Conservation (phyloP, 2,329 filamentous ascomycete species). For the Myriosclerotinia scirpicola region DNA sequence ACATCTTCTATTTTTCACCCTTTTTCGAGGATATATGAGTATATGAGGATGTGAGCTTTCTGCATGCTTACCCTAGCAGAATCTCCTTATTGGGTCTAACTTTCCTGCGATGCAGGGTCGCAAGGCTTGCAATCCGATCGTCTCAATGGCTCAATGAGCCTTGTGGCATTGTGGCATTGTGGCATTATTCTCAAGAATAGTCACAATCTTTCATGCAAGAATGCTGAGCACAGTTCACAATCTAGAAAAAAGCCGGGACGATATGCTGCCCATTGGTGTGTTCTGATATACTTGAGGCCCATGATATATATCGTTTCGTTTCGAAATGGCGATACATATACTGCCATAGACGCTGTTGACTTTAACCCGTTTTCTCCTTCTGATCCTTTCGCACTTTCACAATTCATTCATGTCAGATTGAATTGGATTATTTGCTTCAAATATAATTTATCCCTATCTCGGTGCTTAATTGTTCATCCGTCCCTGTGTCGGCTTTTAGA, state of each 20-base stretch:
- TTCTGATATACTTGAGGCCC: constrained; percentile 29
- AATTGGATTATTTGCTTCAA: constrained; percentile 12
- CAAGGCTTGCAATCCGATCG: constrained; percentile 14
- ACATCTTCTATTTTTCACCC: constrained; percentile 5
- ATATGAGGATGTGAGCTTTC: constrained; percentile 10
- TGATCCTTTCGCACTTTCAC: constrained; percentile 32
- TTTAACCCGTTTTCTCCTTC: constrained; percentile 31
- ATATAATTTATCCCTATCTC: constrained; percentile 28
- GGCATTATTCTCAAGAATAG: constrained; percentile 27
- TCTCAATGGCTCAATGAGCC: constrained; percentile 18
- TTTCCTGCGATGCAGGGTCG: constrained; percentile 6
- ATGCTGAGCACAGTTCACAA: constrained; percentile 37
- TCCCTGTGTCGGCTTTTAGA: constrained; percentile 14
- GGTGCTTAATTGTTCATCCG: constrained; percentile 22
- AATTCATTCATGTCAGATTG: constrained; percentile 6
- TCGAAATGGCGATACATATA: constrained; percentile 38
- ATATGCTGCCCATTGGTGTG: constrained; percentile 35
- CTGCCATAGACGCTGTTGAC: constrained; percentile 37
- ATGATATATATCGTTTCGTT: constrained; percentile 28
- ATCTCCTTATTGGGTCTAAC: constrained; percentile 15
- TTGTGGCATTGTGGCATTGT: constrained; percentile 16
- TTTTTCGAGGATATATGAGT: background rate
- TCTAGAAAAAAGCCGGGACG: constrained; percentile 28
- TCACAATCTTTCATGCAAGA: constrained; percentile 38
- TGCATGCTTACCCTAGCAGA: constrained; percentile 4